Evolutionary conservation across 345 rosid species (phyloP).

Genomic region (sweet orange (Citrus sinensis)): DVS_A1.0 CM039163.1:40386001-40386500

Average conservation of each 20-base stretch:
- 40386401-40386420: neutral
- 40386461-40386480: neutral
- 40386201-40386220: neutral
- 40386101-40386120: neutral
- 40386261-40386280: neutral
- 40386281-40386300: neutral
- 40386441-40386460: neutral
- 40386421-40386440: neutral
- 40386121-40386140: neutral
- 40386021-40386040: neutral
- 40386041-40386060: neutral
- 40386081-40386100: slow-evolving; percentile 3
- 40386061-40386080: neutral
- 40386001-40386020: slow-evolving; percentile 8
- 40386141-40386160: neutral
- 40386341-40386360: neutral
- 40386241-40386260: neutral
- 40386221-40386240: neutral
- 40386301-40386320: slow-evolving; percentile 3
- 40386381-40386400: neutral
- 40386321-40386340: neutral
- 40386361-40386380: neutral
- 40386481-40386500: neutral
- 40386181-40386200: neutral
- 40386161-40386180: neutral